Evolutionary conservation across 2,329 filamentous ascomycete species (phyloP).

Genomic region (Botrytis hyacinthi): DNA sequence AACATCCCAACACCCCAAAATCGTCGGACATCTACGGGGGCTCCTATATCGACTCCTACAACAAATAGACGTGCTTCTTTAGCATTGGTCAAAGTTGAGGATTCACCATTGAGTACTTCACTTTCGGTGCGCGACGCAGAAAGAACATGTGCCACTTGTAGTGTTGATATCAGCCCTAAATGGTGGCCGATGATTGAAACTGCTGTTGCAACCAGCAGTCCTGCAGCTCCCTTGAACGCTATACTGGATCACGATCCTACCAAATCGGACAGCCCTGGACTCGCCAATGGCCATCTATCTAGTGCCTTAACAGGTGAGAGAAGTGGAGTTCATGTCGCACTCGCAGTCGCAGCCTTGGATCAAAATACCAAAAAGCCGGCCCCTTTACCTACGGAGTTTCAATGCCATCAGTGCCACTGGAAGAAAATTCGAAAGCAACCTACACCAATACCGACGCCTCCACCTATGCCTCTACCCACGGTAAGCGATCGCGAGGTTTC

Average conservation of each 20-base stretch:
- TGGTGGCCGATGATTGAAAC: conserved; percentile 54
- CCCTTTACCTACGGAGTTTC: conserved; percentile 49
- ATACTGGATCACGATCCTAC: background rate
- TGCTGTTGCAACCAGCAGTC: background rate
- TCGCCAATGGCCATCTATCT: conserved; percentile 24
- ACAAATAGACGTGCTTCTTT: conserved; percentile 30
- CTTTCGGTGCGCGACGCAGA: conserved; percentile 33
- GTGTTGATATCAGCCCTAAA: conserved; percentile 68
- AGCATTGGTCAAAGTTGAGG: conserved; percentile 35
- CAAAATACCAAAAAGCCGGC: conserved; percentile 31
- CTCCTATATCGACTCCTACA: conserved; percentile 31
- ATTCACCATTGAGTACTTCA: conserved; percentile 19
- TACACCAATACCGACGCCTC: conserved; percentile 26
- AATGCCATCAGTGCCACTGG: conserved; percentile 72
- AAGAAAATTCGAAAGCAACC: conserved; percentile 45
- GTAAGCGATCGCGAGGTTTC: conserved; percentile 8
- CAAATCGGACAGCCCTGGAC: conserved; percentile 1
- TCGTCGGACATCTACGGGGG: conserved; percentile 55
- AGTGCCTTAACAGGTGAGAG: conserved; percentile 24
- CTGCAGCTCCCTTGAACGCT: background rate
- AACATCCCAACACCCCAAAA: conserved; percentile 41
- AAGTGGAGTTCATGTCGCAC: conserved; percentile 32
- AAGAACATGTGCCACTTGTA: conserved; percentile 62
- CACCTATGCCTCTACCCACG: conserved; percentile 8
- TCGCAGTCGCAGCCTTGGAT: conserved; percentile 38